Evolutionary conservation across 2,329 filamentous ascomycete species (phyloP).

Genomic region (Neonectria punicea): DNA sequence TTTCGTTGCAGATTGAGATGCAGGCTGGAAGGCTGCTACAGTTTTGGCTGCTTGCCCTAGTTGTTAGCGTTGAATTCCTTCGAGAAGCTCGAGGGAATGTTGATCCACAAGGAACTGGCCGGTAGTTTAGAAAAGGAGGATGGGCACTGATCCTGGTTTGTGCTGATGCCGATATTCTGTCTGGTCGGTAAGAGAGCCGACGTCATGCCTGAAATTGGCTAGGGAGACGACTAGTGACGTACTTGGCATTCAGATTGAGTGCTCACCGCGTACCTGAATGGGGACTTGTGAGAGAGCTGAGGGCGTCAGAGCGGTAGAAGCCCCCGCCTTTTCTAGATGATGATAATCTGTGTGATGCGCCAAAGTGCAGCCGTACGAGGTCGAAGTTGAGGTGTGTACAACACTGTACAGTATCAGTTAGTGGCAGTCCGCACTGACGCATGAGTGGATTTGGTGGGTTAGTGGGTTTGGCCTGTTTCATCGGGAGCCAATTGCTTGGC

Average conservation of each 20-base stretch:
- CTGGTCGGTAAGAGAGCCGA: background rate
- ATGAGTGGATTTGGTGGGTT: background rate
- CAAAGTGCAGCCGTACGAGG: background rate
- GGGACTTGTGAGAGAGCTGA: background rate
- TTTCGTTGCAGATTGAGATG: constrained; percentile 16
- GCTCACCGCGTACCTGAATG: constrained; percentile 4
- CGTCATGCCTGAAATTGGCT: constrained; percentile 10
- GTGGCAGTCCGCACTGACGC: background rate
- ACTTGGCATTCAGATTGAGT: constrained; percentile 19
- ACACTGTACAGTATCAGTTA: background rate
- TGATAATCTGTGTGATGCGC: background rate
- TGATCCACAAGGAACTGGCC: constrained; percentile 5
- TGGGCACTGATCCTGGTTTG: constrained; percentile 3
- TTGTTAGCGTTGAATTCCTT: background rate
- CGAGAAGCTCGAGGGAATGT: background rate
- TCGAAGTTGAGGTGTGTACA: background rate
- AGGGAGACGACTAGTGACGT: background rate
- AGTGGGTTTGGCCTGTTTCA: constrained; percentile 29
- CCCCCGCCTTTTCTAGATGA: background rate
- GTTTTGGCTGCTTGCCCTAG: background rate
- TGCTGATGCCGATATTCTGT: constrained; percentile 14
- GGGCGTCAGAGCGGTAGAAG: background rate
- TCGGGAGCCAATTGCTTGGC: constrained; percentile 13
- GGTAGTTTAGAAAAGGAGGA: constrained; percentile 7
- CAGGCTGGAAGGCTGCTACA: constrained; percentile 1